Base-by-base conservation (phyloP, 495 filamentous ascomycete genomes). In the Beverwykella pulmonaria region DNA sequence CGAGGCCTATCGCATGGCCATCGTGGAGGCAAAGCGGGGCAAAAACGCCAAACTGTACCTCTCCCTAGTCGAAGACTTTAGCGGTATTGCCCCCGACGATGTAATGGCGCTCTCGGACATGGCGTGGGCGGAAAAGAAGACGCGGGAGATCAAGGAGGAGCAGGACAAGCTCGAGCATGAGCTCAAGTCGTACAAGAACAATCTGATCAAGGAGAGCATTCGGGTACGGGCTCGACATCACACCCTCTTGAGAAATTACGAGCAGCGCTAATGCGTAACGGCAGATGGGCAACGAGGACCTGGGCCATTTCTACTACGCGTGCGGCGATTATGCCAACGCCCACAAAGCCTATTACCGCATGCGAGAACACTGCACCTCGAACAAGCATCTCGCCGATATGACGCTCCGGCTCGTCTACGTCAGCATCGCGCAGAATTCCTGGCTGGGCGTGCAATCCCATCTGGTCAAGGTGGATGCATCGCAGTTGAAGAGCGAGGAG, bases 121-220 rank as follows among this genome's bases (percentile, higher is more conserved):
- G 19, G 82, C 75, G 12, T 98, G 93, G 94, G 79, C 88, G 5
- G 82, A 87, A 1, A 77, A 77, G 46, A 87, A 81, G 53, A 83
- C 83, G 23, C 84, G 83, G 36, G 75, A 81, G n/a, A 87, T 92
- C 64, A 84, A 85, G 60, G 76, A 77, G 1, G 87, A 92, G 71
- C 87, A 85, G 1, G 84, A 90, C 41, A 85, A 89, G 50, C 79
- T 97, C 61, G 90, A 96, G 67, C 79, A 83, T 6, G 92, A 98
- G 73, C 78, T 98, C 29, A 91, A 91, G 74, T 90, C 89, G 7
- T 98, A 98, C 78, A 98, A 97, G 77, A 96, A 98, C 71, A 98
- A 98, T 67, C 76, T 98, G 36, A 92, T 98, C 67, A 97, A 97
- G 75, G 94, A 98, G 77, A 97, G 93, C 77, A 97, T 98, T 65